Base-by-base conservation (phyloP, 179 eudicot species). In the Spergularia azorica region DNA sequence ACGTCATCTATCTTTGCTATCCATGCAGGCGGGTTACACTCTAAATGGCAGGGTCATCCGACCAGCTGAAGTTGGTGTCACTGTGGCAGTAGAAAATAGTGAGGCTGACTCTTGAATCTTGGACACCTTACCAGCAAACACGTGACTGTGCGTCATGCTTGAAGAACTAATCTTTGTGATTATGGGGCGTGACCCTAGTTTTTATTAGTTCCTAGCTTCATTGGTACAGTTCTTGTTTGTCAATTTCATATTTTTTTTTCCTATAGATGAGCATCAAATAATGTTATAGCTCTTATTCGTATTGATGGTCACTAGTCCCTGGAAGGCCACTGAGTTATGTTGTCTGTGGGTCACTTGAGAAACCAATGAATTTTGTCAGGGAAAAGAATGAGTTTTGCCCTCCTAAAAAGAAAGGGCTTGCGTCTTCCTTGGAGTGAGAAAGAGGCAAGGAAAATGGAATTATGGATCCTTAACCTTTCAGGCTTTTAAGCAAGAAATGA, bases 51-150 rank as follows among this genome's bases (percentile, higher is more conserved):
- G 99, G 78, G 79, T 95, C 77, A 85, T 95, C 64, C 87, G 99
- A 70, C 99, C 99, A 62, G 98, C 99, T 62, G 99, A 93, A 86
- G 99, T 95, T 73, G 98, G 98, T 52, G 99, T 95, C 79, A 92
- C 97, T 0, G 84, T 78, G 18, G 89, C 86, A 55, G 64, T 55
- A 32, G 90, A 85, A 70, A 77, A 78, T 12, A 77, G 73, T n/a
- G 89, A 86, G 76, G 83, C 74, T 73, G 64, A 80, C 59, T 74
- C 72, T 75, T 83, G 78, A 80, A 62, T 55, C 76, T 4, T 59
- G 69, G 69, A 17, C 39, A 20, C 46, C 69, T 12, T 39, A 54
- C 63, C 14, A 9, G 57, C 16, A 13, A 57, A 51, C 43, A 0
- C 17, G 63, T 60, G 48, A 43, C 26, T 26, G 32, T 26, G 32